Evolutionary conservation across 2,329 filamentous ascomycete genomes (phyloP).

Genomic region (Balansia obtecta): DNA sequence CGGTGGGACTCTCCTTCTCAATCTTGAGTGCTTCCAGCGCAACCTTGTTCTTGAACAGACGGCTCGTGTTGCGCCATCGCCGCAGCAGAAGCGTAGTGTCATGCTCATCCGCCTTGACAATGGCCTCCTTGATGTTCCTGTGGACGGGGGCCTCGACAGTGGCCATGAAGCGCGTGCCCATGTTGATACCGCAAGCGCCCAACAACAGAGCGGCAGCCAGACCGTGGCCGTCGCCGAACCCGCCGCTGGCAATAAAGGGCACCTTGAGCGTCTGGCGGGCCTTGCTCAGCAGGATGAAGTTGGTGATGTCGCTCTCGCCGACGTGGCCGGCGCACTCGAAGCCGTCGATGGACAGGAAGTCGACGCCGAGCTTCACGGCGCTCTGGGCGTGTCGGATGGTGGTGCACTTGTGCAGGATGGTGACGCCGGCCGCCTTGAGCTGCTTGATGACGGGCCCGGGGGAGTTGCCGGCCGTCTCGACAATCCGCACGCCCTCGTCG

Average conservation of each 20-base stretch:
- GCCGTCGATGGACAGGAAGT: constrained; percentile 93
- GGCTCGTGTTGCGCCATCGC: constrained; percentile 84
- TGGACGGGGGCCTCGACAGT: constrained; percentile 90
- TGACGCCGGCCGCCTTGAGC: constrained; percentile 69
- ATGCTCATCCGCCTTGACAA: constrained; percentile 77
- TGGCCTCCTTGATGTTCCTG: constrained; percentile 83
- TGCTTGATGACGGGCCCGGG: constrained; percentile 83
- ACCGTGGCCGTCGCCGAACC: constrained; percentile 89
- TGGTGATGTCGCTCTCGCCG: constrained; percentile 77
- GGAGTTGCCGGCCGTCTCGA: constrained; percentile 82
- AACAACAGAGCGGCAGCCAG: constrained; percentile 82
- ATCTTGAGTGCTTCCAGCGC: constrained; percentile 68
- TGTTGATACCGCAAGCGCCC: constrained; percentile 91
- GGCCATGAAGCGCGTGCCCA: constrained; percentile 97
- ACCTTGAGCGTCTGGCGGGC: constrained; percentile 74
- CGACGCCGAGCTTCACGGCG: constrained; percentile 86
- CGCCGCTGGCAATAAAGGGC: constrained; percentile 91
- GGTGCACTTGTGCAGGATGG: constrained; percentile 93
- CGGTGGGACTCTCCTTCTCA: constrained; percentile 69
- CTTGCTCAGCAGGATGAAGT: constrained; percentile 75
- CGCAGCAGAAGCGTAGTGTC: constrained; percentile 82
- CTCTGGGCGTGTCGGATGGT: constrained; percentile 87
- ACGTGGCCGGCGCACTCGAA: constrained; percentile 94
- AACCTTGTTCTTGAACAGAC: constrained; percentile 85
- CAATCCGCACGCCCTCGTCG: constrained; percentile 81